phyloP scores from a whole-genome alignment of 768 basidiomycete genomes.

The Pleurotus platypus region DNA sequence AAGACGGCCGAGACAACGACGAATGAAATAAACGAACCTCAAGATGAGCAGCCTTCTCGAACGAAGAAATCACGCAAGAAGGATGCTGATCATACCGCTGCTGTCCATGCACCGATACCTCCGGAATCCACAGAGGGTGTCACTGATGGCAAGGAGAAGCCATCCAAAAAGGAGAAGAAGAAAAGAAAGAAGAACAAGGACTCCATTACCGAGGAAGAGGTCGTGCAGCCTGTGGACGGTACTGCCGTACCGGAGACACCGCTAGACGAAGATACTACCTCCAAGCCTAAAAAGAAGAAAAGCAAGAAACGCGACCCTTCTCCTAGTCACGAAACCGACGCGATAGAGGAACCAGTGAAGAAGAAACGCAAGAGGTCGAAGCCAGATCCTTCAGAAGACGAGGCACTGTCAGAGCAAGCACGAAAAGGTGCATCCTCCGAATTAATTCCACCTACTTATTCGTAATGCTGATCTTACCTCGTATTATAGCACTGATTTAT shows the following conservation, averaged over 20 bases:
- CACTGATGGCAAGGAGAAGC: not conserved
- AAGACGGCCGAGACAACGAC: not conserved
- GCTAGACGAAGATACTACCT: not conserved
- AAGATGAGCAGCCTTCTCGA: not conserved
- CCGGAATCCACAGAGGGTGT: not conserved
- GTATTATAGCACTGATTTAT: slow-evolving; percentile 39
- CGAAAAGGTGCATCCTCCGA: slow-evolving; percentile 32
- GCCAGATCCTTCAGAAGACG: slow-evolving; percentile 38
- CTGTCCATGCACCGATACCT: no score
- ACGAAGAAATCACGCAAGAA: not conserved
- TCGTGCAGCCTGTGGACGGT: not conserved
- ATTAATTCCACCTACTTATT: not conserved
- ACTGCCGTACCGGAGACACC: not conserved
- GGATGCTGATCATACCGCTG: not conserved
- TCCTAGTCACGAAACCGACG: slow-evolving; percentile 8
- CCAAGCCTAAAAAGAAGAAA: slow-evolving; percentile 10
- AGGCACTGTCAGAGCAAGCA: slow-evolving; percentile 31
- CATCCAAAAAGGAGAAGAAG: not conserved
- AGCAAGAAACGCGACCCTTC: slow-evolving; percentile 18
- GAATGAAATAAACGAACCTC: slow-evolving; percentile 6
- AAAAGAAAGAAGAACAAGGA: slow-evolving; percentile 10
- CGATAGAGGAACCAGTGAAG: not conserved
- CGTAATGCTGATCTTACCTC: not conserved
- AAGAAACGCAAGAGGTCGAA: slow-evolving; percentile 36
- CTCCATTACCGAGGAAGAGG: not conserved